A percentile compares a stretch with the other conserved stretches of the same genome.
These are phyloP conservation scores for Phaffomyces antillensis DNA, from an alignment of 805 yeast genomes.

Conservation along the genomic window DNA sequence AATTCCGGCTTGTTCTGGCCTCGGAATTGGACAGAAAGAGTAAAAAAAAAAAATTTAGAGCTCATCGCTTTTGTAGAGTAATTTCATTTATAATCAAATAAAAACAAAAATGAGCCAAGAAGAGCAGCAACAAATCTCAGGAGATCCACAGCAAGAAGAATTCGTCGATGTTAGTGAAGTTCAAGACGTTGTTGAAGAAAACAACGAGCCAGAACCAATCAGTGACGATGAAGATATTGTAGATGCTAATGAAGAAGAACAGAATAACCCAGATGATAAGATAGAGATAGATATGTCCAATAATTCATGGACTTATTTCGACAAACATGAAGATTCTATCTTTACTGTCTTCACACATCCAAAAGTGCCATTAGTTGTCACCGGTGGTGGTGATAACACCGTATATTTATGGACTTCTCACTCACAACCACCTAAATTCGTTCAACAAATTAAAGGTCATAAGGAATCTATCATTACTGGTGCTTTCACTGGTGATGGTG, in stretches of 20 bases:
- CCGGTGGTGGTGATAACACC: conserved; percentile 92
- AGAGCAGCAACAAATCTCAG: not conserved
- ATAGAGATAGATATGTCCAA: conserved; percentile 83
- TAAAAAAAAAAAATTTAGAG: conserved; percentile 1
- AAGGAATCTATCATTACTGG: conserved; percentile 84
- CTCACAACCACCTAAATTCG: conserved; percentile 73
- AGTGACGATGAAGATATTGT: conserved; percentile 24
- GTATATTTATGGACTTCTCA: conserved; percentile 93
- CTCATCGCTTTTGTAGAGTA: conserved; percentile 3
- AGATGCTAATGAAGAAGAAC: conserved; percentile 26
- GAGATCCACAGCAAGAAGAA: conserved; percentile 19
- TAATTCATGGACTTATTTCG: conserved; percentile 86
- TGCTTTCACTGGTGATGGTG: conserved; percentile 78
- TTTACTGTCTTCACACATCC: conserved; percentile 83
- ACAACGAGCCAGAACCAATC: conserved; percentile 21
- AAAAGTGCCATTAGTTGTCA: conserved; percentile 70
- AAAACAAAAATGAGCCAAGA: not conserved
- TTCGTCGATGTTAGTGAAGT: conserved; percentile 38
- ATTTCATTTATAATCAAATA: not conserved
- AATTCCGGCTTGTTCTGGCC: not conserved
- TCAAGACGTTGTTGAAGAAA: conserved; percentile 30
- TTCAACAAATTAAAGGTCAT: conserved; percentile 71
- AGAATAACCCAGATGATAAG: conserved; percentile 27
- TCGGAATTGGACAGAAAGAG: too few relatives aligned
- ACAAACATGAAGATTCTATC: conserved; percentile 81